These are phyloP conservation scores for Artemisia argyi DNA, from an alignment of 129 eudicot species.

Conservation along the genomic window DNA sequence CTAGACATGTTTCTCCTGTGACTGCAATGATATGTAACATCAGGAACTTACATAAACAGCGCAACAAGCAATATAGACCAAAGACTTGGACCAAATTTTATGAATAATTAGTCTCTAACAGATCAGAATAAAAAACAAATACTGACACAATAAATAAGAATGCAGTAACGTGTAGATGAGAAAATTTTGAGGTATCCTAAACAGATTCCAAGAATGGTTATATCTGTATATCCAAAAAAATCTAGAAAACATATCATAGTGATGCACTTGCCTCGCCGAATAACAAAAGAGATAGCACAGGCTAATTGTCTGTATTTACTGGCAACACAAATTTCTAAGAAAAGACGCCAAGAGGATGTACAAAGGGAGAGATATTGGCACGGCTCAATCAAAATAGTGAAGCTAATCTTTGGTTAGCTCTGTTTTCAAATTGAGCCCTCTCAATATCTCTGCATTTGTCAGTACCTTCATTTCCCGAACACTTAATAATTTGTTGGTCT, in stretches of 20 bases:
- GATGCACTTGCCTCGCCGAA: not conserved
- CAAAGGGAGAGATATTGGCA: constrained; percentile 22
- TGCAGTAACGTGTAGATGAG: too few species aligned
- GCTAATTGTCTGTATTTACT: not conserved
- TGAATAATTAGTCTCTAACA: too few species aligned
- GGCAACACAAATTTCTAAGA: constrained; percentile 3
- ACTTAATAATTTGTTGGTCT: not conserved
- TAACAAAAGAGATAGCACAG: not conserved
- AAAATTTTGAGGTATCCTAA: not conserved
- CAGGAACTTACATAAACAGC: too few species aligned
- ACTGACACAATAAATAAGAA: too few species aligned
- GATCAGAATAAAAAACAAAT: too few species aligned
- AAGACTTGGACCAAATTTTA: too few species aligned
- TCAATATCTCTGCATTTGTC: constrained; percentile 14
- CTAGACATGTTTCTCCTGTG: too few species aligned
- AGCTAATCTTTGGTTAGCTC: constrained; percentile 6
- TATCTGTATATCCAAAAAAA: not conserved
- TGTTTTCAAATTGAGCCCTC: constrained; percentile 15
- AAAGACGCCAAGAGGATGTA: not conserved
- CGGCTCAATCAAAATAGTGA: constrained; percentile 18
- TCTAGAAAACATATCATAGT: not conserved
- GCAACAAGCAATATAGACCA: too few species aligned
- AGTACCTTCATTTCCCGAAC: constrained; percentile 1
- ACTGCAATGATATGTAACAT: too few species aligned
- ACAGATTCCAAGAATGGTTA: not conserved